phyloP scores from a whole-genome alignment of 2,329 filamentous ascomycete species.

The Colletotrichum sp. region DNA sequence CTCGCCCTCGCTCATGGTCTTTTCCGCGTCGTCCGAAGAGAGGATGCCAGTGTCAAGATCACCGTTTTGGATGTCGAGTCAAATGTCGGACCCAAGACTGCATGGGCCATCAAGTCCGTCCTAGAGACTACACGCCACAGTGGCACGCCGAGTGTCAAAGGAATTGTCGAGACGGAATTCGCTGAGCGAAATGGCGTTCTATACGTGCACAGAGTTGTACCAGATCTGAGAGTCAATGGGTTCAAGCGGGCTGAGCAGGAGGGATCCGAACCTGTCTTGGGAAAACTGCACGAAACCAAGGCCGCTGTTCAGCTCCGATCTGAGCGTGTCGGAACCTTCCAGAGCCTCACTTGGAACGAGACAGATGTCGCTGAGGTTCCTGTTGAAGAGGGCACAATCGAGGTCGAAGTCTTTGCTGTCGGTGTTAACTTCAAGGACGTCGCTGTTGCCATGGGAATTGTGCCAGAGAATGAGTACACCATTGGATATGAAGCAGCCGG shows the following conservation, averaged over 20 bases:
- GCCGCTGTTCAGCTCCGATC: neutral
- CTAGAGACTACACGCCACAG: neutral
- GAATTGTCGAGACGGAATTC: neutral
- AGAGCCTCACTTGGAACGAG: neutral
- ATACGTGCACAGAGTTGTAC: neutral
- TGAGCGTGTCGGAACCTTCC: neutral
- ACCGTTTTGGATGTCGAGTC: neutral
- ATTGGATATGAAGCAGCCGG: neutral
- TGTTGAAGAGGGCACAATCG: neutral
- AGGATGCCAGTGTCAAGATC: neutral
- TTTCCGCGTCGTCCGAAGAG: neutral
- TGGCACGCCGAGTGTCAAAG: neutral
- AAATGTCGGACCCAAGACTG: neutral
- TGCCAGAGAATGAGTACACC: neutral
- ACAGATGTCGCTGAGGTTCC: neutral
- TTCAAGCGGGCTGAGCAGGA: slow-evolving; percentile 26
- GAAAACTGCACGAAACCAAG: neutral
- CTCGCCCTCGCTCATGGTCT: slow-evolving; percentile 11
- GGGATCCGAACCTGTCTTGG: slow-evolving; percentile 5
- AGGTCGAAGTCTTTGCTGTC: neutral
- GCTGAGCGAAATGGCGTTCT: neutral
- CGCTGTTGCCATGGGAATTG: neutral
- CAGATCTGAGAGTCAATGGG: slow-evolving; percentile 24
- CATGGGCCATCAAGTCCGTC: neutral
- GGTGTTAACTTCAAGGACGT: neutral